Base-by-base conservation (phyloP, 306 rosid genomes). In the Myrica gale region DNA sequence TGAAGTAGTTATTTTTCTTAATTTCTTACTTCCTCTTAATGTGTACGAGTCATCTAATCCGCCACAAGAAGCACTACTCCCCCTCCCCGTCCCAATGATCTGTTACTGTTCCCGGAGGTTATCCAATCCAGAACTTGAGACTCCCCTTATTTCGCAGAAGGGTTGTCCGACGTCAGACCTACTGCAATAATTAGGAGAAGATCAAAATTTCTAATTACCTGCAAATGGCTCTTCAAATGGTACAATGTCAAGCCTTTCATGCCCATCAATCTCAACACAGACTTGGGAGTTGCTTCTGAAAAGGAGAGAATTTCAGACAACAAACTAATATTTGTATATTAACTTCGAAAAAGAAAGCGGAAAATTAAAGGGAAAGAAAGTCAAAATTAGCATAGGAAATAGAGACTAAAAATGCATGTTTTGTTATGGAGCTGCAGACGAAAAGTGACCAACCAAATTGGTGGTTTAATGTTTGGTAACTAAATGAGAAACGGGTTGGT, bases 211-310 rank as follows among this genome's bases (percentile, higher is more conserved):
- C 5, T 75, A 57, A 43, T 79, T 80, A 92, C 99, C 99, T 92
- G 99, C 72, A 95, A 95, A 86, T 95, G 97, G 73, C 99, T 95
- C 90, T 95, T 95, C 93, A 90, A 82, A 85, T 95, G 99, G 82
- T 92, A 92, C 65, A 95, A 78, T 78, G 99, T 95, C 88, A 95
- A 87, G 42, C 99, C 99, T 82, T 90, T 95, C 82, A 92, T 82
- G 19, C 99, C 92, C 99, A 95, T 95, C 77, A 90, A 74, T 83
- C 97, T 92, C 86, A 87, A 82, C 44, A 95, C 93, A 70, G 98
- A 84, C 82, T 92, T 95, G 19, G 99, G 99, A 82, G 98, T 92
- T 37, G 99, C 99, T 80, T 90, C 99, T 95, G 89, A 76, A 75
- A 79, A 78, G 75, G 5, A 6, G 5, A n/a, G n/a, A 56, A 56